Percentiles rank a stretch among this genome's conserved stretches.
These are phyloP conservation scores for Gonium pectorale DNA, from an alignment of 139 green algal species.

Conservation along the genomic window DNA sequence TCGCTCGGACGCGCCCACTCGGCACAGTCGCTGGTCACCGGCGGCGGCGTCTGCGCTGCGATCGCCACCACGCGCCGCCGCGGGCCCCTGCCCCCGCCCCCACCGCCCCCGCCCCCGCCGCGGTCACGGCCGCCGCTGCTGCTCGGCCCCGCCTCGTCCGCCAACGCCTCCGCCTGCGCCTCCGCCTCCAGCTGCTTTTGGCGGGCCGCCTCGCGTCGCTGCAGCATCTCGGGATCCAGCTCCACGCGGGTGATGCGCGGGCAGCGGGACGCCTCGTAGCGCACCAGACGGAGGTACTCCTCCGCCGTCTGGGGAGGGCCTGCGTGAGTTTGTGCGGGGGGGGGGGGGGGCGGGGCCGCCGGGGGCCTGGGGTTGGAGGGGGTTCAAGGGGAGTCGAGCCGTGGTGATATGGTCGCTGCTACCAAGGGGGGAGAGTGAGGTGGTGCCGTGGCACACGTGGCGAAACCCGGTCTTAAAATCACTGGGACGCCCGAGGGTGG, in stretches of 20 bases:
- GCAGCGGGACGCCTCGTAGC: constrained; percentile 57
- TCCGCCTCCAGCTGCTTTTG: not conserved
- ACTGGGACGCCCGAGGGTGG: not conserved
- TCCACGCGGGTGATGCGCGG: constrained; percentile 64
- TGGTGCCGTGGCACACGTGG: not conserved
- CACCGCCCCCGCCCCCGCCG: not conserved
- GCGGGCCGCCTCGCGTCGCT: not conserved
- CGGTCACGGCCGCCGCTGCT: not conserved
- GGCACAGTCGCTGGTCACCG: not conserved
- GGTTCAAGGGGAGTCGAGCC: not conserved
- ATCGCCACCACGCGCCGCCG: not conserved
- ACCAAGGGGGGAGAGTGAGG: not conserved
- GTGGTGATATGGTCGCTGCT: not conserved
- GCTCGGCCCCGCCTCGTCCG: not conserved
- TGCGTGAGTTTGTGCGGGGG: not conserved
- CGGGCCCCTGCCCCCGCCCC: not conserved
- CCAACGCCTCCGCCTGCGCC: not conserved
- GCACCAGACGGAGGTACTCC: constrained; percentile 68
- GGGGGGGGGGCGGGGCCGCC: not conserved
- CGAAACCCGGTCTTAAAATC: too few relatives aligned
- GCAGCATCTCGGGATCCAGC: constrained; percentile 14
- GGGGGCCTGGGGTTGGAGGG: not conserved
- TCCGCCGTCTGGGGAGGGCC: constrained; percentile 53
- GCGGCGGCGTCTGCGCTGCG: not conserved
- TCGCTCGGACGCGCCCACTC: constrained; percentile 19